Percentiles rank a stretch among this genome's conserved stretches.
Evolutionary conservation across 768 basidiomycete species (phyloP).

Genomic region (Lanmaoa rubissima): DNA sequence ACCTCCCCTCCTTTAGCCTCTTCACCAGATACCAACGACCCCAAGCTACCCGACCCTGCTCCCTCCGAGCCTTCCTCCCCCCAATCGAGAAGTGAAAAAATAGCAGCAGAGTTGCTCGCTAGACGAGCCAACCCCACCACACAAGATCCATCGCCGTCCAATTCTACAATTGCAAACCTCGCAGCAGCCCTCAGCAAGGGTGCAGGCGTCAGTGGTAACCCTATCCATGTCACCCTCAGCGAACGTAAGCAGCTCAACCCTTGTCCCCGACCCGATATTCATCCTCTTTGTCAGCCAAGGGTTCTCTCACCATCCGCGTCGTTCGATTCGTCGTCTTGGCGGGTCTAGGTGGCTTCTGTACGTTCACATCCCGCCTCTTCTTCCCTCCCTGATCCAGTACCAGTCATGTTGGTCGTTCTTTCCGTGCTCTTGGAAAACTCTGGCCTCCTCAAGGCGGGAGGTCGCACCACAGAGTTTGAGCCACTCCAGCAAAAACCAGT

Average conservation of each 20-base stretch:
- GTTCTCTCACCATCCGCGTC: conserved; percentile 61
- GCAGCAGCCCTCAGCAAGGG: conserved; percentile 42
- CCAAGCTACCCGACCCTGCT: conserved; percentile 2
- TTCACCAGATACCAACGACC: conserved; percentile 11
- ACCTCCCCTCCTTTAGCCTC: not conserved
- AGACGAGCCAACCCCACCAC: conserved; percentile 17
- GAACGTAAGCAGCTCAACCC: conserved; percentile 56
- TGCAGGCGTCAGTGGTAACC: conserved; percentile 48
- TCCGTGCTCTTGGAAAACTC: conserved; percentile 92
- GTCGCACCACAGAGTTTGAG: conserved; percentile 79
- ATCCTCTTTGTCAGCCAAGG: conserved; percentile 50
- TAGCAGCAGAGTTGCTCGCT: conserved; percentile 42
- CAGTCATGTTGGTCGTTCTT: conserved; percentile 81
- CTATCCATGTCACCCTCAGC: conserved; percentile 78
- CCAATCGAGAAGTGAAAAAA: conserved; percentile 39
- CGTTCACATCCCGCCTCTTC: conserved; percentile 27
- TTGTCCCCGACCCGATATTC: not conserved
- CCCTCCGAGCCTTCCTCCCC: conserved; percentile 6
- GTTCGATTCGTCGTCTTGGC: conserved; percentile 60
- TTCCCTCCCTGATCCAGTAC: conserved; percentile 4
- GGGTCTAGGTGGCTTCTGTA: conserved; percentile 63
- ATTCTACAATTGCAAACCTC: conserved; percentile 41
- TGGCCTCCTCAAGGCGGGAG: conserved; percentile 87
- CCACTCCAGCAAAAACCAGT: conserved; percentile 77
- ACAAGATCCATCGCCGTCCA: conserved; percentile 17